Evolutionary conservation across 331 rosid species (phyloP).

Genomic region (Pyrus hybrid): DNA sequence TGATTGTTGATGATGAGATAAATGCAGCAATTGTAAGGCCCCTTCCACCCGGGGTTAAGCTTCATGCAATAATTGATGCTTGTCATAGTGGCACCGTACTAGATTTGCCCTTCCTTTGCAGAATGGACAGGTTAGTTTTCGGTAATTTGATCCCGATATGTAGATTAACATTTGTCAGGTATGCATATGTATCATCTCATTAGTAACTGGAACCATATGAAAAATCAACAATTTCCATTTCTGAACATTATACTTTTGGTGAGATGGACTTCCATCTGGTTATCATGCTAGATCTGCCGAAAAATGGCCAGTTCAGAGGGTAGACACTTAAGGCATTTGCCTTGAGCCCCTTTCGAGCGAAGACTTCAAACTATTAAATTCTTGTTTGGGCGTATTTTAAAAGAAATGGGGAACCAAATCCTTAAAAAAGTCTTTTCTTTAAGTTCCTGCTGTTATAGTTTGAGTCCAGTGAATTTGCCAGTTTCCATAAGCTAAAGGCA

Average conservation of each 20-base stretch:
- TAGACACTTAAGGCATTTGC: background rate
- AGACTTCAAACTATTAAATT: background rate
- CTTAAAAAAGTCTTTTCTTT: background rate
- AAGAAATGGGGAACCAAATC: background rate
- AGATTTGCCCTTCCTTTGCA: conserved; percentile 94
- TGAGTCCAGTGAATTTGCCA: background rate
- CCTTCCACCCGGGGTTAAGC: conserved; percentile 76
- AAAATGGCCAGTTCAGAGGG: background rate
- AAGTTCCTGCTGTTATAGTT: background rate
- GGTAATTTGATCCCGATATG: background rate
- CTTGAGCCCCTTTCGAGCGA: background rate
- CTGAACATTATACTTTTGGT: background rate
- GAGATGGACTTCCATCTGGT: background rate
- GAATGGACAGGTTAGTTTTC: conserved; percentile 80
- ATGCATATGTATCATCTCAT: background rate
- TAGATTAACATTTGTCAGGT: background rate
- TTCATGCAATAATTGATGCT: conserved; percentile 93
- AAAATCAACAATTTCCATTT: background rate
- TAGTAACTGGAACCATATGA: background rate
- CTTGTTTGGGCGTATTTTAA: background rate
- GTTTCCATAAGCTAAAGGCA: background rate
- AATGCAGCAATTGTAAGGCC: conserved; percentile 71
- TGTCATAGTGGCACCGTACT: conserved; percentile 96
- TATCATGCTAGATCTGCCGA: background rate
- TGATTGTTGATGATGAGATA: conserved; percentile 97